Percentiles rank a stretch among this genome's conserved stretches.
phyloP scores from a whole-genome alignment of 1,139 yeast species.

The Meyerozyma smithsonii region DNA sequence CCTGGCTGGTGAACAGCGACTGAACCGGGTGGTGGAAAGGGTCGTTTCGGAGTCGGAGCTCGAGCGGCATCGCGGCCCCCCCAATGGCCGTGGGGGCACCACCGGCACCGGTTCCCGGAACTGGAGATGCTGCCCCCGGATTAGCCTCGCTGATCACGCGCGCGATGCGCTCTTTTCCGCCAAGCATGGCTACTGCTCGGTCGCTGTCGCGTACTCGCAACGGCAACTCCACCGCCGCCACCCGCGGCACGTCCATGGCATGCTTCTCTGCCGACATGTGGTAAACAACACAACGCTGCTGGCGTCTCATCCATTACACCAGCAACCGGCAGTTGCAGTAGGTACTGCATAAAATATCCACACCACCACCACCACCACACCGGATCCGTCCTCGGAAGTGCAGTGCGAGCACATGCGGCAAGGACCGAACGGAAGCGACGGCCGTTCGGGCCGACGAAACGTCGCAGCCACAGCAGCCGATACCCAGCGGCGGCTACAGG shows the following conservation, averaged over 20 bases:
- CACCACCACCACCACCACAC: background rate
- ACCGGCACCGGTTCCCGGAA: background rate
- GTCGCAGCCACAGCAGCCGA: too few species aligned
- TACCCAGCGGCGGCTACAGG: too few species aligned
- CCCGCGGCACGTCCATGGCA: constrained; percentile 71
- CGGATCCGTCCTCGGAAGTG: background rate
- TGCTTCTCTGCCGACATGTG: constrained; percentile 43
- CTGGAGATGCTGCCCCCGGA: background rate
- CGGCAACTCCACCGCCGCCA: constrained; percentile 77
- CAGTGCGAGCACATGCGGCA: too few species aligned
- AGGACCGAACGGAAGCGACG: too few species aligned
- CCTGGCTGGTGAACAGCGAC: constrained; percentile 47
- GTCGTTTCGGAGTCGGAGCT: constrained; percentile 62
- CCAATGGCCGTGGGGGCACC: background rate
- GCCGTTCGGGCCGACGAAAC: too few species aligned
- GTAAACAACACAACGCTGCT: too few species aligned
- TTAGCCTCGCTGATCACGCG: constrained; percentile 22
- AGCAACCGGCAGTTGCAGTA: background rate
- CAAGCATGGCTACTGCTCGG: constrained; percentile 70
- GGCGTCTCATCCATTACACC: too few species aligned
- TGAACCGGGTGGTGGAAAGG: constrained; percentile 80
- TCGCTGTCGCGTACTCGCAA: constrained; percentile 58
- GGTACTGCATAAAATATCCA: background rate
- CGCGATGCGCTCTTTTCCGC: constrained; percentile 55
- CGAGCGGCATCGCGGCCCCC: constrained; percentile 33